phyloP scores from a whole-genome alignment of 495 filamentous ascomycete genomes.

The Sporormia fimetaria region DNA sequence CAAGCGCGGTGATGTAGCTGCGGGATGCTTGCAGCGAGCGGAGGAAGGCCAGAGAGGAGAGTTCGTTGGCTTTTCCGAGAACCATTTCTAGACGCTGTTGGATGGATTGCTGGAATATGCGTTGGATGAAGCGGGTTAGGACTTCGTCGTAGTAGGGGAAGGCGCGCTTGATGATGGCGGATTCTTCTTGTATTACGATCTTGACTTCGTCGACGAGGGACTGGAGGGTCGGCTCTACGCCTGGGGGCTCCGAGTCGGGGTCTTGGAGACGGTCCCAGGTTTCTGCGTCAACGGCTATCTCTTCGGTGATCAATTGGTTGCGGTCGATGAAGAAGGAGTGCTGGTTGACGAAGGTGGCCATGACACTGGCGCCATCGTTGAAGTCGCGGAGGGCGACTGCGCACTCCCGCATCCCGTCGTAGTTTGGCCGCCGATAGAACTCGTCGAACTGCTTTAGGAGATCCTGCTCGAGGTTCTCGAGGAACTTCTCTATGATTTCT shows the following conservation, averaged over 20 bases:
- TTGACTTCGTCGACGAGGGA: conserved; percentile 86
- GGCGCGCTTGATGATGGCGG: conserved; percentile 84
- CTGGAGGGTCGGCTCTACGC: conserved; percentile 84
- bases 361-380: conserved; percentile 86
- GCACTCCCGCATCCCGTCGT: conserved; percentile 80
- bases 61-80: conserved; percentile 77
- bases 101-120: conserved; percentile 95
- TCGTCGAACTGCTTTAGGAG: conserved; percentile 92
- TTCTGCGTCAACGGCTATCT: conserved; percentile 72
- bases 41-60: conserved; percentile 86
- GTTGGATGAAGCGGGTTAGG: conserved; percentile 77
- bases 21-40: conserved; percentile 82
- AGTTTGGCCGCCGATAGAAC: conserved; percentile 85
- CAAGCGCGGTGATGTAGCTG: conserved; percentile 67
- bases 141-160: conserved; percentile 97
- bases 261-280: conserved; percentile 79
- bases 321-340: conserved; percentile 98
- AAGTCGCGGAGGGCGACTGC: conserved; percentile 91
- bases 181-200: conserved; percentile 94
- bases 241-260: conserved; percentile 80
- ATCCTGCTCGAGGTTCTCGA: conserved; percentile 90
- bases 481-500: conserved; percentile 93
- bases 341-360: conserved; percentile 94
- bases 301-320: conserved; percentile 79
- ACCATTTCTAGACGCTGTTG: conserved; percentile 96